Base-by-base conservation (phyloP, 768 basidiomycete genomes). In the Galerina sulciceps region DNA sequence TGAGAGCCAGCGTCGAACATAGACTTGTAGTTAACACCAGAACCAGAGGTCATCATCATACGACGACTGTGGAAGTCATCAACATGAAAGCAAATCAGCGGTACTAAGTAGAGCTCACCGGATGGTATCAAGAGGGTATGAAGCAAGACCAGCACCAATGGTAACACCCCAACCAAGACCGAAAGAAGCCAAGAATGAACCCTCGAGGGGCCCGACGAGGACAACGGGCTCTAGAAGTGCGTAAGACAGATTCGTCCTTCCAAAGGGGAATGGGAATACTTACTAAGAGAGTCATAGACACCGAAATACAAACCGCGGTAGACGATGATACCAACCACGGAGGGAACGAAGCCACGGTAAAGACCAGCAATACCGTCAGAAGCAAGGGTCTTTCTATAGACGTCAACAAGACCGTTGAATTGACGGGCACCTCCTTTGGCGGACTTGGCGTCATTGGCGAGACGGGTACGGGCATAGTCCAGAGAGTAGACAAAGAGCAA, bases 31-130 rank as follows among this genome's bases (percentile, higher is more conserved):
- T 98, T 95, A 61, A 90, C 87, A 69, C 86, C 85, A 69, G 87
- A 90, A 69, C 96, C 97, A 20, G 96, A 98, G 37, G 97, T 99
- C 96, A 99, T 99, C 97, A 99, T 99, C 97, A 99, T 99, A 69
- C 97, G 94, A 90, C 97, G 96, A 90, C 96, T 96, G 68, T 65
- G 73, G 45, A 20, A 11, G 67, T 69, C 18, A 69, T 62, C 18
- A 61, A 65, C 48, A 23, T 57, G 15, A 54, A 40, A 43, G 10
- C 13, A 6, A 35, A 43, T 13, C 10, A 69, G 60, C 52, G 42
- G 18, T 4, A 10, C 57, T 52, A 40, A 57, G 35, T n/a, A 22
- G 41, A 49, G 77, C 82, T 46, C 67, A 90, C 88, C 90, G 92
- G 68, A 94, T 94, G 57, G 93, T 94, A 72, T 94, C 93, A 55